Percentiles rank a stretch among this genome's conserved stretches.
Conservation (phyloP, 2,329 filamentous ascomycete species). For the Pseudogymnoascus sp. region DNA sequence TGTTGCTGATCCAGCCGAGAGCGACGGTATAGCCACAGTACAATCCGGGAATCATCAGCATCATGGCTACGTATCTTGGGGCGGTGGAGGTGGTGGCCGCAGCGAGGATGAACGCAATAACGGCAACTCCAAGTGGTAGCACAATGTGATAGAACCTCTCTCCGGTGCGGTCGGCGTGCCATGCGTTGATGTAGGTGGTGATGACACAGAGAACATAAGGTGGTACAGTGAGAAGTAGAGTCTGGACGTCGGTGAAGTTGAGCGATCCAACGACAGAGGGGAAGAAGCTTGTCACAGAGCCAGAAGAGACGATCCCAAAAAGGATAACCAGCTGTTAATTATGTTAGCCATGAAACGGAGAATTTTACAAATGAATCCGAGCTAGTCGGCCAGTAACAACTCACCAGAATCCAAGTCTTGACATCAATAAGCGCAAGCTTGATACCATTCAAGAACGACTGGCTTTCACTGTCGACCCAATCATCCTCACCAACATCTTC, state of each 20-base stretch:
- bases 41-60: conserved; percentile 59
- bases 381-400: conserved; percentile 19
- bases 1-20: conserved; percentile 68
- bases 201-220: conserved; percentile 57
- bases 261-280: conserved; percentile 62
- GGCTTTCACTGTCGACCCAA: conserved; percentile 47
- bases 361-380: conserved; percentile 16
- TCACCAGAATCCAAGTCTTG: conserved; percentile 52
- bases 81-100: conserved; percentile 52
- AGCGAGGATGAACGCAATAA: conserved; percentile 59
- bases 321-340: conserved; percentile 41
- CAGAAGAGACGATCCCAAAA: conserved; percentile 48
- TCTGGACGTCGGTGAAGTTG: conserved; percentile 50
- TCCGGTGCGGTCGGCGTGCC: conserved; percentile 62
- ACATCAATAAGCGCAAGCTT: conserved; percentile 33
- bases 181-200: conserved; percentile 55
- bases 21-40: conserved; percentile 61
- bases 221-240: conserved; percentile 56
- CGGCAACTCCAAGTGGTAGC: conserved; percentile 51
- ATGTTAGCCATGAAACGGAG: conserved; percentile 2
- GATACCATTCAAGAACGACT: conserved; percentile 47
- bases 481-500: conserved; percentile 59
- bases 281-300: conserved; percentile 60
- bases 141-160: conserved; percentile 64
- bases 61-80: conserved; percentile 61